A percentile compares a stretch with the other conserved stretches of the same genome.
Evolutionary conservation across 2,329 filamentous ascomycete species (phyloP).

Genomic region (Ramularia collo-cygni): DNA sequence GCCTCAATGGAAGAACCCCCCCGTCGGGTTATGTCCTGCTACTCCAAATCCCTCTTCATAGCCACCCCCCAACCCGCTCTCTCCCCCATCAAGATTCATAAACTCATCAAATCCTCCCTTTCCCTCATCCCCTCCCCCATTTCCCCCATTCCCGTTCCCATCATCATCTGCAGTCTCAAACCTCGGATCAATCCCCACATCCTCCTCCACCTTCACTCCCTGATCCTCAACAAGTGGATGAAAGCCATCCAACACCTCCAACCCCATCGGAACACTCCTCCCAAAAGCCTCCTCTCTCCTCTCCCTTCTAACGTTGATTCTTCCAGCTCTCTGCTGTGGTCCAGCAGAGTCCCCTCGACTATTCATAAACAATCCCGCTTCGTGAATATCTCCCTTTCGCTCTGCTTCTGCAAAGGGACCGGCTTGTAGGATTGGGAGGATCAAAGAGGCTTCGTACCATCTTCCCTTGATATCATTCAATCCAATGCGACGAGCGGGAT

Average conservation of each 20-base stretch:
- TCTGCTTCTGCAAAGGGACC: slow-evolving; percentile 20
- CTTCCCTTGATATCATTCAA: slow-evolving; percentile 50
- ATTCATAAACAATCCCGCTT: slow-evolving; percentile 32
- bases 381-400: slow-evolving; percentile 27
- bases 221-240: too few relatives aligned
- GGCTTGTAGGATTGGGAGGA: slow-evolving; percentile 39
- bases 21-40: too few relatives aligned
- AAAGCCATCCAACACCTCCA: slow-evolving; percentile 35
- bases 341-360: slow-evolving; percentile 30
- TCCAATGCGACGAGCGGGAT: slow-evolving; percentile 28
- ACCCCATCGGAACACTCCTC: slow-evolving; percentile 32
- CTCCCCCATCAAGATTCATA: slow-evolving; percentile 38
- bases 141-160: not conserved
- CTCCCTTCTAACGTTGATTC: slow-evolving; percentile 25
- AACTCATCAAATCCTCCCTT: slow-evolving; percentile 35
- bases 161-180: slow-evolving; percentile 26
- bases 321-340: too few relatives aligned
- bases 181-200: slow-evolving; percentile 25
- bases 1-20: too few relatives aligned
- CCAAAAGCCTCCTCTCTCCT: slow-evolving; percentile 39
- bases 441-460: slow-evolving; percentile 52
- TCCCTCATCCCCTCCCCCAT: slow-evolving; percentile 8
- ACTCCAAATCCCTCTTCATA: not conserved
- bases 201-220: not conserved
- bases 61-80: slow-evolving; percentile 15